These are phyloP conservation scores for Neophaeococcomyces aloes DNA, from an alignment of 2,329 filamentous ascomycete genomes.

Conservation along the genomic window DNA sequence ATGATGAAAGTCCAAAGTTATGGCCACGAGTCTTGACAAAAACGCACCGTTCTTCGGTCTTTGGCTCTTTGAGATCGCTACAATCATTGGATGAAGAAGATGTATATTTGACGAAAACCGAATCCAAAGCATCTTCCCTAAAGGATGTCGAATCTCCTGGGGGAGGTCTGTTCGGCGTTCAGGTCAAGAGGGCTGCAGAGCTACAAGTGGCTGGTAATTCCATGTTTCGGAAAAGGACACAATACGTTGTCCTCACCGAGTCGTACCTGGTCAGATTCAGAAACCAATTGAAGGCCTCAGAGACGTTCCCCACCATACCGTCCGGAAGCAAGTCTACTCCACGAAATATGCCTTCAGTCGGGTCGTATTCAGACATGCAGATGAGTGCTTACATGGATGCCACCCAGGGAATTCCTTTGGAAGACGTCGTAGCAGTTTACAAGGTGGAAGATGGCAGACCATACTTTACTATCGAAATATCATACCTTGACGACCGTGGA, in stretches of 20 bases:
- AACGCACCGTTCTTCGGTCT: conserved; percentile 42
- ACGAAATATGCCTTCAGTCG: conserved; percentile 49
- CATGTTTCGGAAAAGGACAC: conserved; percentile 62
- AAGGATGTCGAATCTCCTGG: conserved; percentile 31
- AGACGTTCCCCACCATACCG: conserved; percentile 47
- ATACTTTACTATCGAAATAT: conserved; percentile 57
- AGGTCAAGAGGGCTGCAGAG: conserved; percentile 56
- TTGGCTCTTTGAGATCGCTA: conserved; percentile 47
- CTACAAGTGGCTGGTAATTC: conserved; percentile 55
- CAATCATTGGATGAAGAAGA: conserved; percentile 45
- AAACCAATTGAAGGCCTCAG: conserved; percentile 53
- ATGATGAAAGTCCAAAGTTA: conserved; percentile 25
- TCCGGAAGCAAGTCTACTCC: conserved; percentile 34
- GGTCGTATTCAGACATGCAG: conserved; percentile 52
- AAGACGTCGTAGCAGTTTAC: conserved; percentile 58
- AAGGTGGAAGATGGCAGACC: conserved; percentile 57
- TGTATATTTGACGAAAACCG: conserved; percentile 38
- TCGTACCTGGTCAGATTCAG: conserved; percentile 59
- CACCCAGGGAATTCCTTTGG: conserved; percentile 46
- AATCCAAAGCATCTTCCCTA: conserved; percentile 40
- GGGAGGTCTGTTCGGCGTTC: conserved; percentile 31
- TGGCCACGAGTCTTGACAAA: conserved; percentile 37
- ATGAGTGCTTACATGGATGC: conserved; percentile 46
- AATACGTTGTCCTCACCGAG: conserved; percentile 62
- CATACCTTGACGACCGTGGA: conserved; percentile 55